Evolutionary conservation across 176 grass and related monocot species (phyloP), one percentile per base, ranked within the genome.

Genomic region (Zoysia japonica): DNA sequence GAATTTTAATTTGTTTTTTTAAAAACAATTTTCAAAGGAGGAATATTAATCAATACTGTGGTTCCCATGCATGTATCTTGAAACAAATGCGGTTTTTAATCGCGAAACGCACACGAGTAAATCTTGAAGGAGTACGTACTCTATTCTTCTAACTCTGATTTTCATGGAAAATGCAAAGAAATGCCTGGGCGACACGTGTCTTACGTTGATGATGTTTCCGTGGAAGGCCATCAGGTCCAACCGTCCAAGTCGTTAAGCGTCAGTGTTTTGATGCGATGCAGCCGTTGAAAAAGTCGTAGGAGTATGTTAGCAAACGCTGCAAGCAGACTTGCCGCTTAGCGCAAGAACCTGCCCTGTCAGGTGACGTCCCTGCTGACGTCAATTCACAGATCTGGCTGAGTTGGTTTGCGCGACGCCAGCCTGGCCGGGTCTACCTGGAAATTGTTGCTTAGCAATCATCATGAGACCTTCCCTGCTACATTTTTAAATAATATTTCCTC

Each of bases 291-390:
- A 9, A 9, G 75, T 65, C 73, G 43, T 11, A 28, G 28, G 28
- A 28, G 43, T 11, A 35, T 15, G 10, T 3, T 28, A n/a, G 63
- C 16, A 7, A 45, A 62, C 47, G 42, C 72, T 61, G 5, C 73
- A 36, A 2, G 15, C 59, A 39, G 81, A 16, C 44, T 71, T 64
- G 55, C n/a, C 74, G 74, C 71, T 62, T 3, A n/a, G 74, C 74
- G 4, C 38, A 85, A 17, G 47, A 15, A 78, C 68, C 10, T 20
- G 70, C 20, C 49, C 52, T 85, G 41, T 80, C 83, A 85, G 83
- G 47, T 80, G 84, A 85, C 83, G 76, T 85, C 83, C 60, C 61
- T 57, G 83, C 0, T 85, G 59, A 65, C 84, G 69, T 60, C 77
- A 80, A 67, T 74, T 86, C 84, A 41, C 42, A 43, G 28, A 7